These are phyloP conservation scores for Flammula alnicola DNA, from an alignment of 1,284 basidiomycete genomes.

Conservation along the genomic window DNA sequence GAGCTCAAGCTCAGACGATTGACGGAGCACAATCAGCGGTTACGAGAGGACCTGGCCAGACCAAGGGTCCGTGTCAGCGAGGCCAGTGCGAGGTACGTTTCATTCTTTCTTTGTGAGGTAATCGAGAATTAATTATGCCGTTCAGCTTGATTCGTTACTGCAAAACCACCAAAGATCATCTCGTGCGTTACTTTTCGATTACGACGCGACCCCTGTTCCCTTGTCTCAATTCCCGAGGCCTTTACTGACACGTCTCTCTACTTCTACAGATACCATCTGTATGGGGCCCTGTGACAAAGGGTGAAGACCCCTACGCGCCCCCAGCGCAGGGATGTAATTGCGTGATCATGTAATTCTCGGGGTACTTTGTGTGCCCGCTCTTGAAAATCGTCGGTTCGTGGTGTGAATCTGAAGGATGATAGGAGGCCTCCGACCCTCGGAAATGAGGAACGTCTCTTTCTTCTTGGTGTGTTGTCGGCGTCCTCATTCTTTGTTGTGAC, in stretches of 20 bases:
- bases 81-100: conserved; percentile 82
- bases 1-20: conserved; percentile 95
- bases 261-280: conserved; percentile 77
- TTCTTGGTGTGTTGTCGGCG: conserved; percentile 15
- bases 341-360: conserved; percentile 53
- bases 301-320: conserved; percentile 88
- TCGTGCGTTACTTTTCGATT: conserved; percentile 53
- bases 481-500: conserved; percentile 7
- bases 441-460: conserved; percentile 8
- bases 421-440: not conserved
- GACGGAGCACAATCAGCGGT: conserved; percentile 90
- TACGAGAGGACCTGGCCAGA: conserved; percentile 88
- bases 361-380: not conserved
- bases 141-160: conserved; percentile 86
- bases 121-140: conserved; percentile 7
- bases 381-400: not conserved
- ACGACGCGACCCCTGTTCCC: conserved; percentile 20
- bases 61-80: conserved; percentile 90
- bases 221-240: conserved; percentile 7
- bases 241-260: conserved; percentile 21
- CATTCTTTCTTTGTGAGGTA: conserved; percentile 9
- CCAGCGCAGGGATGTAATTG: conserved; percentile 71
- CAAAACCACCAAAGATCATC: conserved; percentile 87
- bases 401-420: not conserved
- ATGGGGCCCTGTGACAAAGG: conserved; percentile 91